Evolutionary conservation across 495 filamentous ascomycete species (phyloP), one percentile per base, ranked within the genome.

Genomic region (Aspergillus bridgeri): DNA sequence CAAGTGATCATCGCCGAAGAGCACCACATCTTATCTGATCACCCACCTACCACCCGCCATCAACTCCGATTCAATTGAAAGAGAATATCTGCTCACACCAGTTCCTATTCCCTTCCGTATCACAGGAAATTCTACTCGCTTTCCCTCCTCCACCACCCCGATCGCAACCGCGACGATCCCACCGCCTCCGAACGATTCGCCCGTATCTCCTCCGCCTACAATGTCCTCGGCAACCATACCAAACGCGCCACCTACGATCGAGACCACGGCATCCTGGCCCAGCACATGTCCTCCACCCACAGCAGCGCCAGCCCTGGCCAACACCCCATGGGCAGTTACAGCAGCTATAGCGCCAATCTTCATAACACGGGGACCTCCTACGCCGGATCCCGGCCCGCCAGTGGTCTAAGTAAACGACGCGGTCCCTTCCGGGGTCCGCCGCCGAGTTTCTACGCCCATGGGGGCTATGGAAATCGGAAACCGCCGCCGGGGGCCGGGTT

Each of bases 131-230:
- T 95, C 83, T 97, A 96, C 82, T 65, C 78, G 62, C 89, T 98
- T 69, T 96, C 91, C 73, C 94, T 96, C 75, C 72, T 76, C 51
- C 89, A 96, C 83, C 94, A 98, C 78, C 94, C 94, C 15, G 94
- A 98, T 83, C 86, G 82, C 73, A 94, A 98, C 80, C 89, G 81
- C 56, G 49, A 75, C 58, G 86, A 96, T 75, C 87, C 89, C 1
- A 69, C 78, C 59, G 89, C 94, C 56, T 75, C 86, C 20, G 66
- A 79, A 33, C 89, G 88, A 69, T 98, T 98, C 82, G 83, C 92
- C 74, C 76, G 81, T 58, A 89, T 98, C 69, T 87, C 82, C 70
- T 87, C 92, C 69, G 93, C 94, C 65, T 97, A 98, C 81, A 79
- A 86, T 49, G 69, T 87, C 45, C 90, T 98, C 46, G 79, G 82